Evolutionary conservation across 2,329 filamentous ascomycete species (phyloP).

Genomic region (Zasmidium angulare): DNA sequence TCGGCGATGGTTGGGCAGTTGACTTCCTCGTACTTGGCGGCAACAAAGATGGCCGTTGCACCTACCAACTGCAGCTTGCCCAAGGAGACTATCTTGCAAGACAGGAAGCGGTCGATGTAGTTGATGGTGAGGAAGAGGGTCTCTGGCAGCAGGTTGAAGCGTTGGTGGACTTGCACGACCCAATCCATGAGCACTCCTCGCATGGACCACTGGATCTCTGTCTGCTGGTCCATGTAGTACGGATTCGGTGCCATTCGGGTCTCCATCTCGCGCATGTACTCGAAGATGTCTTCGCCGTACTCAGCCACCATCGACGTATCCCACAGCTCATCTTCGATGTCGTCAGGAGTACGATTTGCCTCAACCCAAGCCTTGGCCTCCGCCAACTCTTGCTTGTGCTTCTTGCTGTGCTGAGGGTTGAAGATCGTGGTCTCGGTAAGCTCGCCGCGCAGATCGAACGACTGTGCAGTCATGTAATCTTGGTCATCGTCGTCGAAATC

Average conservation of each 20-base stretch:
- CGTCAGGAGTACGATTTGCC: constrained; percentile 64
- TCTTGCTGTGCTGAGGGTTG: constrained; percentile 60
- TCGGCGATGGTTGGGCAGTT: constrained; percentile 93
- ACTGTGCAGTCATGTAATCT: constrained; percentile 72
- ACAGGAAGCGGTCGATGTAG: constrained; percentile 95
- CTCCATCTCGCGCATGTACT: constrained; percentile 87
- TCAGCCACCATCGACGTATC: constrained; percentile 98
- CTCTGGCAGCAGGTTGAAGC: constrained; percentile 88
- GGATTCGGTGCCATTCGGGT: constrained; percentile 81
- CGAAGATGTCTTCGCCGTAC: constrained; percentile 93
- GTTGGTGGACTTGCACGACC: constrained; percentile 92
- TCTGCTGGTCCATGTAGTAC: constrained; percentile 95
- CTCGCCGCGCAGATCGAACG: constrained; percentile 69
- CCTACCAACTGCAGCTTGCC: constrained; percentile 95
- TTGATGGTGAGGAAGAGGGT: constrained; percentile 94
- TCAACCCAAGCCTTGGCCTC: constrained; percentile 67
- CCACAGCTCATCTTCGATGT: constrained; percentile 84
- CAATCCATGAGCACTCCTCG: constrained; percentile 95
- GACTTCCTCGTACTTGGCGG: constrained; percentile 98
- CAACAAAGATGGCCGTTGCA: constrained; percentile 91
- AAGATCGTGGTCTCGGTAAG: constrained; percentile 71
- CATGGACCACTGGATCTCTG: constrained; percentile 98
- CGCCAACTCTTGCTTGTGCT: constrained; percentile 71
- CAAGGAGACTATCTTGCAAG: constrained; percentile 89
- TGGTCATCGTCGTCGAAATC: constrained; percentile 74